phyloP scores from a whole-genome alignment of 306 rosid species.

The Astragalus glycyphyllos region DNA sequence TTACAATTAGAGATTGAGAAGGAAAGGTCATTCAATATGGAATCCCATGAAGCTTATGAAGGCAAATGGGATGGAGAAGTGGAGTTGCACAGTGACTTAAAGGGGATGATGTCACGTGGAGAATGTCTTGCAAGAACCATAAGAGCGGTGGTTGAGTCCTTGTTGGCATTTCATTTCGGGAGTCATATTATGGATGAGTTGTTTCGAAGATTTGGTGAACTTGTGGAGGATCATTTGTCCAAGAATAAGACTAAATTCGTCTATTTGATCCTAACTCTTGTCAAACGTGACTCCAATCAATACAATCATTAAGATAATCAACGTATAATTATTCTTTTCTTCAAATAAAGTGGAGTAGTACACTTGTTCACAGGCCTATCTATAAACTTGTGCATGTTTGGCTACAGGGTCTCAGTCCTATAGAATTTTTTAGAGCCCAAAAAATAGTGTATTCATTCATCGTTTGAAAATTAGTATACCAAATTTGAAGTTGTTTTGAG shows the following conservation, averaged over 20 bases:
- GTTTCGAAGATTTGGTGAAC: constrained; percentile 45
- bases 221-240: constrained; percentile 57
- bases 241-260: constrained; percentile 47
- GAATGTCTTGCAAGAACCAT: constrained; percentile 41
- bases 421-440: no score
- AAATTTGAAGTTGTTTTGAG: no score
- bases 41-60: constrained; percentile 47
- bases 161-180: constrained; percentile 73
- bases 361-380: no score
- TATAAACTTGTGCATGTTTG: no score
- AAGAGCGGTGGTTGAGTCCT: constrained; percentile 78
- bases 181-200: constrained; percentile 57
- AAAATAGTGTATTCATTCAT: no score
- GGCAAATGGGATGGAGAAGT: constrained; percentile 65
- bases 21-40: constrained; percentile 70
- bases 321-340: no score
- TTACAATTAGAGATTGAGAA: constrained; percentile 51
- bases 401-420: no score
- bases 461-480: no score
- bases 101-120: not conserved
- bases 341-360: no score
- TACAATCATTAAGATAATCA: no score
- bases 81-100: not conserved
- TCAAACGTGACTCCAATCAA: constrained; percentile 37
- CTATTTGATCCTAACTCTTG: constrained; percentile 62